Evolutionary conservation across 495 filamentous ascomycete genomes (phyloP), one percentile per base, ranked within the genome.

Genomic region (Pyronema omphalodes): DNA sequence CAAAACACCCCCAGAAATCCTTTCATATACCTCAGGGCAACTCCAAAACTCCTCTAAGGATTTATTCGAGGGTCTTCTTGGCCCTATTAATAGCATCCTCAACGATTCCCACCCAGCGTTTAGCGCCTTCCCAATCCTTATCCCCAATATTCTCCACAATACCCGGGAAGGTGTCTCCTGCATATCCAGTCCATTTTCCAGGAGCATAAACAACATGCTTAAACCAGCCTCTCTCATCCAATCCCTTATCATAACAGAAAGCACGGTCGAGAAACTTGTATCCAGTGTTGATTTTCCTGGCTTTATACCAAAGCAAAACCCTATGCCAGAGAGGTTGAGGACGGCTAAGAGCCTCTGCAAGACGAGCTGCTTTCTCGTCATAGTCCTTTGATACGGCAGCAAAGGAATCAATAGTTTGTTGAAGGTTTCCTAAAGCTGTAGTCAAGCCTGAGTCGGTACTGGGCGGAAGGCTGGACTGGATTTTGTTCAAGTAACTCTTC

Each of bases 381-480:
- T 96, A 71, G n/a, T 81, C 75, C 4, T 70, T 69, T 2, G 82
- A 69, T 8, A 7, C 3, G 19, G 9, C 8, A 3, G 7, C n/a
- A 8, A 54, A 29, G 14, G 15, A 7, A 9, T 54, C 7, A 23
- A 54, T 37, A 18, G 14, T 46, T 7, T 44, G 36, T 7, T 23
- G 6, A 8, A 54, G 41, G 39, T 54, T 39, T 11, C n/a, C 9
- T 7, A 54, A 19, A 36, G 23, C 23, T 1, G 23, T 5, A 29
- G 23, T 29, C 23, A 29, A 29, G 23, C 23, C 23, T 1, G 23
- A 5, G 23, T 29, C 23, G 23, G 23, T 5, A 5, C 23, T 29
- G 23, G 23, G 5, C 5, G 23, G 5, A 29, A 50, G 23, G 7
- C 29, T 19, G 11, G 18, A 12, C 6, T 15, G 11, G 29, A 36